Base-by-base conservation (phyloP, 345 rosid species). In the Ceriops zippeliana region DNA sequence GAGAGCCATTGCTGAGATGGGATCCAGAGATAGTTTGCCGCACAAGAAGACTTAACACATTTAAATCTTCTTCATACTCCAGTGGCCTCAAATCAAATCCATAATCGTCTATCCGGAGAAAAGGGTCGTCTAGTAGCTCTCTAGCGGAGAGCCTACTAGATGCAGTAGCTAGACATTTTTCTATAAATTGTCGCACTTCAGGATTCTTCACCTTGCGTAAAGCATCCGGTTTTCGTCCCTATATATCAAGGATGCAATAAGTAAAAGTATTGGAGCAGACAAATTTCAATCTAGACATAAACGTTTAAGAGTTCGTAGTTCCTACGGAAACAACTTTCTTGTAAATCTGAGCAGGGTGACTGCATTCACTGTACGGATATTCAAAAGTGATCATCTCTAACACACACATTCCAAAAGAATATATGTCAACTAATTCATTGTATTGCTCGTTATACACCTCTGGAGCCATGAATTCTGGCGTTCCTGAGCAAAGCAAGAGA, bases 391-490 rank as follows among this genome's bases (percentile, higher is more conserved):
- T 92, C 99, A 96, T 90, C 74, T 96, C 99, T 73, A 96, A 80
- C 37, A 96, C 80, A 86, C 98, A 90, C 99, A 96, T 96, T 34
- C 99, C 99, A 38, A 96, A 96, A 2, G 99, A 87, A 72, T 96
- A 96, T 71, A 90, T 89, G 73, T 96, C 99, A 24, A 96, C 98
- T 47, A 96, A 71, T 75, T 96, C 98, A 76, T 96, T 90, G 63
- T 96, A 96, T 0, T 90, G 98, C 82, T 96, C 99, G 75, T 90
- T 90, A 38, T 90, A 96, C 24, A 96, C 90, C 81, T 96, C 99
- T n/a, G 99, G 99, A 68, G 99, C 99, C 99, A 96, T 96, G 70
- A 96, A 96, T 82, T 96, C 99, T 22, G 97, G 98, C 28, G 99
- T 96, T 60, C 99, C 98, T 96, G 85, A 58, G 66, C 30, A 70